These are phyloP conservation scores for Populus hybrid DNA, from an alignment of 441 rosid species.

Conservation along the genomic window DNA sequence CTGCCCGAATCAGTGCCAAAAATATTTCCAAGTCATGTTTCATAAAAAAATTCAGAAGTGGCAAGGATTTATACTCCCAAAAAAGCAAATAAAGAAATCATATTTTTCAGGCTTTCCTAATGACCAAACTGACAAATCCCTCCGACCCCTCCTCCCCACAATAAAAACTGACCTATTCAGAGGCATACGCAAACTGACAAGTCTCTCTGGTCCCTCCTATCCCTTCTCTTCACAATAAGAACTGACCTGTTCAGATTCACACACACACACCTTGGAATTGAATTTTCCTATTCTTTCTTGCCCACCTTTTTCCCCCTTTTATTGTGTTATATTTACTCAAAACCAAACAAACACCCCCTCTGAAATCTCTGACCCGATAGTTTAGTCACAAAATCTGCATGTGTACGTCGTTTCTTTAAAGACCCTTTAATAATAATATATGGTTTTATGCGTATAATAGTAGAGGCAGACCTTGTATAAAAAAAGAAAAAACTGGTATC, in stretches of 20 bases:
- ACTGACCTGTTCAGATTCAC: background rate
- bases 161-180: slow-evolving; percentile 22
- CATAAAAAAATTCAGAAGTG: background rate
- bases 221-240: too few species aligned
- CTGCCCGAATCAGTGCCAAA: background rate
- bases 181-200: slow-evolving; percentile 5
- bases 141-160: background rate
- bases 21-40: background rate
- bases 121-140: slow-evolving; percentile 42
- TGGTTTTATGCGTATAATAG: too few species aligned
- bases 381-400: slow-evolving; percentile 90
- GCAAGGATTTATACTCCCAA: background rate
- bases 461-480: background rate
- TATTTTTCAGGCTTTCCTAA: slow-evolving; percentile 59
- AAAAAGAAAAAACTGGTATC: background rate
- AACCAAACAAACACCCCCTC: slow-evolving; percentile 47
- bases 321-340: background rate
- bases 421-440: background rate
- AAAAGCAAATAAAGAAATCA: slow-evolving; percentile 21
- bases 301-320: too few species aligned
- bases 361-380: slow-evolving; percentile 76
- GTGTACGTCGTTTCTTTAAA: slow-evolving; percentile 54
- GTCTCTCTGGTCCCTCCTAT: background rate
- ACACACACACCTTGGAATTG: too few species aligned
- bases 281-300: too few species aligned